These are phyloP conservation scores for Trichoderma lentiforme DNA, from an alignment of 2,329 filamentous ascomycete genomes.

Conservation along the genomic window DNA sequence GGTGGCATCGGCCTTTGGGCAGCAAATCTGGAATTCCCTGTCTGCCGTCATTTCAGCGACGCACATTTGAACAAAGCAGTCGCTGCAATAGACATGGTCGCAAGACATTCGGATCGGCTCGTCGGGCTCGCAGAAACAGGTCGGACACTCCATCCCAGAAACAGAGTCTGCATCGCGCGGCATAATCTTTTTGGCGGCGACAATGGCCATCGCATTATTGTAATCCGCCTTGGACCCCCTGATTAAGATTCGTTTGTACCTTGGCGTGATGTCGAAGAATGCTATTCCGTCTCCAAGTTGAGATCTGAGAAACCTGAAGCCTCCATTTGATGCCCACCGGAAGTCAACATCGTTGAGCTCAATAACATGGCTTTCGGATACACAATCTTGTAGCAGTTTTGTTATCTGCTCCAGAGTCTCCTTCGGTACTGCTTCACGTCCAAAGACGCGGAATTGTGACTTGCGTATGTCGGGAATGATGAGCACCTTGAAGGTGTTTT, in stretches of 20 bases:
- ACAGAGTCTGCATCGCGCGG: background rate
- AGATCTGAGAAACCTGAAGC: conserved; percentile 27
- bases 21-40: conserved; percentile 9
- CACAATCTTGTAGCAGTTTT: background rate
- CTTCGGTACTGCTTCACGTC: background rate
- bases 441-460: conserved; percentile 11
- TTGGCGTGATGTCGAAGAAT: conserved; percentile 30
- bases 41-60: background rate
- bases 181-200: background rate
- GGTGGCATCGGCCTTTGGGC: background rate
- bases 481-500: background rate
- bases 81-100: conserved; percentile 40
- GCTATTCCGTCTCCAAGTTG: conserved; percentile 25
- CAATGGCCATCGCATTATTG: conserved; percentile 9
- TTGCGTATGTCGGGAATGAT: conserved; percentile 3
- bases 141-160: conserved; percentile 25
- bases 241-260: conserved; percentile 23
- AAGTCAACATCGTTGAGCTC: conserved; percentile 27
- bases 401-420: background rate
- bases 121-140: conserved; percentile 39
- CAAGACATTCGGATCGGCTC: conserved; percentile 36
- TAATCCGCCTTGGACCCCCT: conserved; percentile 24
- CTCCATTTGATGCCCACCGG: conserved; percentile 31
- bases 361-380: conserved; percentile 23
- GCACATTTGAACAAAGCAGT: conserved; percentile 36